Evolutionary conservation across 2,329 filamentous ascomycete genomes (phyloP).

Genomic region (Ophiostoma populinum): DNA sequence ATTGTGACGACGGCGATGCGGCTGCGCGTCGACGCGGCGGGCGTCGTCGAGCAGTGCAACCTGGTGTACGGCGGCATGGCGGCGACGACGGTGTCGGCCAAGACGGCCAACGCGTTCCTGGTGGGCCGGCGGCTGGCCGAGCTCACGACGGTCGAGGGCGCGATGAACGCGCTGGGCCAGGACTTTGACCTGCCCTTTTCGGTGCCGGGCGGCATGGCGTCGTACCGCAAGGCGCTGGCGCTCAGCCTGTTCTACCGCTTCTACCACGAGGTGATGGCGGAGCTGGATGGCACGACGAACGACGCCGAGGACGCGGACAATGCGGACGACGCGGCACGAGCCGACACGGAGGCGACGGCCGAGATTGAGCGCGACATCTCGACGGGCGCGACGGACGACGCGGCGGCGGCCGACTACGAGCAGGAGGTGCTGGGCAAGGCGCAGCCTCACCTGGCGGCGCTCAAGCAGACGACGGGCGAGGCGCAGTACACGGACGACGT

Average conservation of each 20-base stretch:
- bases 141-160: slow-evolving; percentile 67
- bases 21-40: slow-evolving; percentile 46
- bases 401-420: slow-evolving; percentile 59
- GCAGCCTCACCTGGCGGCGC: slow-evolving; percentile 71
- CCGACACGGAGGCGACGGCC: slow-evolving; percentile 41
- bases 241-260: slow-evolving; percentile 94
- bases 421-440: slow-evolving; percentile 72
- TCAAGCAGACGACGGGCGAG: slow-evolving; percentile 88
- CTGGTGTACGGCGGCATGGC: slow-evolving; percentile 94
- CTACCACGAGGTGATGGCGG: slow-evolving; percentile 70
- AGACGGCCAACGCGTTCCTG: slow-evolving; percentile 57
- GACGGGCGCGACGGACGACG: slow-evolving; percentile 58
- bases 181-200: slow-evolving; percentile 83
- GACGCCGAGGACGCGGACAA: neutral
- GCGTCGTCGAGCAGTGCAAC: slow-evolving; percentile 56
- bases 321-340: slow-evolving; percentile 7
- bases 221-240: slow-evolving; percentile 79
- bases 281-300: slow-evolving; percentile 25
- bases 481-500: slow-evolving; percentile 96
- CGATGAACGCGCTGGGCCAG: slow-evolving; percentile 73
- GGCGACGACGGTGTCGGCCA: slow-evolving; percentile 74
- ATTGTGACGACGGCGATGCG: slow-evolving; percentile 83
- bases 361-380: slow-evolving; percentile 82
- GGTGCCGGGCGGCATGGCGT: slow-evolving; percentile 94
- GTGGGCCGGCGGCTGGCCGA: slow-evolving; percentile 65